Evolutionary conservation across 1,284 basidiomycete species (phyloP).

Genomic region (Austroboletus niveus): DNA sequence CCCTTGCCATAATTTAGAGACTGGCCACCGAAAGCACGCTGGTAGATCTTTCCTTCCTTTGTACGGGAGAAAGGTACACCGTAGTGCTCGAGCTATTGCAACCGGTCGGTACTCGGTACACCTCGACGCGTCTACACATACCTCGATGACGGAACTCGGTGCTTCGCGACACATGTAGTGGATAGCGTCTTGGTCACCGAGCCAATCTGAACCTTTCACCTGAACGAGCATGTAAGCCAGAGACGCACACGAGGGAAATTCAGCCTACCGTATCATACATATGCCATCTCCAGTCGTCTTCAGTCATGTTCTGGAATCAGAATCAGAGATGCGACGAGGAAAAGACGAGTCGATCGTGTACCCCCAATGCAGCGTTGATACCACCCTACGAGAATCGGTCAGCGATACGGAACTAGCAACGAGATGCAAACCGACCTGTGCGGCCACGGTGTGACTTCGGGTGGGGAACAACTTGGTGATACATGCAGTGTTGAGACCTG

Average conservation of each 20-base stretch:
- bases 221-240: conserved; percentile 32
- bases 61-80: conserved; percentile 99
- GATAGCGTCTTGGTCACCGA: conserved; percentile 99
- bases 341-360: conserved; percentile 40
- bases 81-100: conserved; percentile 89
- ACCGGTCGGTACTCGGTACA: conserved; percentile 1
- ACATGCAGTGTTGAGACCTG: conserved; percentile 97
- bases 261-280: conserved; percentile 93
- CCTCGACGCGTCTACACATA: conserved; percentile 30
- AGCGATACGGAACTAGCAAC: conserved; percentile 11
- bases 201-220: conserved; percentile 99
- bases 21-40: conserved; percentile 99
- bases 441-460: conserved; percentile 97
- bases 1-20: conserved; percentile 98
- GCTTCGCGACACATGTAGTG: conserved; percentile 99
- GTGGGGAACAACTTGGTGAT: conserved; percentile 99
- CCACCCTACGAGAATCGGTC: conserved; percentile 66
- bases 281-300: conserved; percentile 99
- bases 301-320: conserved; percentile 89
- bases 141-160: conserved; percentile 90
- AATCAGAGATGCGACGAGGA: conserved; percentile 7
- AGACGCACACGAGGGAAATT: background rate
- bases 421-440: conserved; percentile 61
- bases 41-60: conserved; percentile 99
- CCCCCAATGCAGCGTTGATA: conserved; percentile 97